Evolutionary conservation across 1,284 basidiomycete species (phyloP).

Genomic region (Tilletia setariae): DNA sequence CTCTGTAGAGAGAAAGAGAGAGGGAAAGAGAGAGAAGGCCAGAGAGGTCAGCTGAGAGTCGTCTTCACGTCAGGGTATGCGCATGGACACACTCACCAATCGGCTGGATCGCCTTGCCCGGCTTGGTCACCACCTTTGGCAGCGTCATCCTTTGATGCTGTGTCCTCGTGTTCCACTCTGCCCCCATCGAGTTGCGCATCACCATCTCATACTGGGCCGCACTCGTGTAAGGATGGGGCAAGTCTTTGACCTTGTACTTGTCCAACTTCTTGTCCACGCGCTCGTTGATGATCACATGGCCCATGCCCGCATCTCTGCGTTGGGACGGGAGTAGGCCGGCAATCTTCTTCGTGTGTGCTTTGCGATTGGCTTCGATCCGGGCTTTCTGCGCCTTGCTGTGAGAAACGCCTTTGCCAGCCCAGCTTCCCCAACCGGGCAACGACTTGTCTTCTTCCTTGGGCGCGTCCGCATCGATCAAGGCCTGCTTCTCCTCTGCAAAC

Average conservation of each 20-base stretch:
- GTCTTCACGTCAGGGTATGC: not conserved
- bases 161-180: constrained; percentile 90
- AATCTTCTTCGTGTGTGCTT: not conserved
- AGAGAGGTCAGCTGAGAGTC: not conserved
- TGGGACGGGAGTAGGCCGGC: constrained; percentile 69
- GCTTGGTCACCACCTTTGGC: constrained; percentile 42
- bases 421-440: constrained; percentile 92
- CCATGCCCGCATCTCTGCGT: constrained; percentile 78
- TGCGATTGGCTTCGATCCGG: constrained; percentile 9
- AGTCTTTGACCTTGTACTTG: constrained; percentile 79
- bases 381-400: constrained; percentile 49
- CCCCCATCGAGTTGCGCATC: constrained; percentile 75
- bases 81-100: constrained; percentile 22
- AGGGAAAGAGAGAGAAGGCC: not conserved
- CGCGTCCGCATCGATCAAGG: constrained; percentile 76
- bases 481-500: constrained; percentile 77
- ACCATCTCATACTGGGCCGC: constrained; percentile 81
- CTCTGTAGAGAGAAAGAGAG: not conserved
- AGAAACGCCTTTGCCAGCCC: constrained; percentile 75
- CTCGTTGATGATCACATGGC: constrained; percentile 90
- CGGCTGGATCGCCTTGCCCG: constrained; percentile 43
- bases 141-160: constrained; percentile 70
- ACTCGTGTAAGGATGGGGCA: constrained; percentile 84
- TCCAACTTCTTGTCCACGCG: constrained; percentile 87
- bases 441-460: constrained; percentile 78